Evolutionary conservation across 1,139 yeast genomes (phyloP), one percentile per base, ranked within the genome.

Genomic region (Nakaseomyces kungkrabaensis): DNA sequence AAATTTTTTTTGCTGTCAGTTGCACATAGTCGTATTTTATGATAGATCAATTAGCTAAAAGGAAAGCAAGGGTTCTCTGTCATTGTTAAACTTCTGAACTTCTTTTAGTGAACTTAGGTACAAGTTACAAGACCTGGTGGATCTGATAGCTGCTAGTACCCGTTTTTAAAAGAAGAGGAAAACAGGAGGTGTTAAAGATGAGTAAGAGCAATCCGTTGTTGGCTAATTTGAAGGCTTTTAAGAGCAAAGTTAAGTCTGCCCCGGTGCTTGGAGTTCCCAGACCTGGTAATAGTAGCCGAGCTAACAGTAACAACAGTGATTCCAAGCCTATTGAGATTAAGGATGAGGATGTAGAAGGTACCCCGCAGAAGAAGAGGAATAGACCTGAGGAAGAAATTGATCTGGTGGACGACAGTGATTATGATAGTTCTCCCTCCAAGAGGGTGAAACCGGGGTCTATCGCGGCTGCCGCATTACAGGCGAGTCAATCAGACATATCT

Each of bases 181-280:
- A 3, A 17, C 22, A 17, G 22, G 22, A 17, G 22, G 22, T 17
- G 22, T 10, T 29, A 8, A 34, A 31, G 22, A 56, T 55, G 58
- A 52, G 51, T 43, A 49, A 50, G 40, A 55, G 54, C 47, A 76
- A 72, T 49, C 69, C 72, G 2, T 59, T 74, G 44, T 61, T 74
- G 34, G 75, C 75, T n/a, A 75, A 74, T 56, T 69, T 81, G 50
- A 79, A 78, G 63, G 82, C 84, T 46, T 80, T 81, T 71, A 77
- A 76, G 60, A 77, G 71, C 60, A 76, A 78, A 53, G 76, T 79
- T 52, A 77, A 79, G 60, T 69, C 76, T 25, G 77, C 81, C 6
- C 83, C 84, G 0, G 73, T 73, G 22, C 34, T 41, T 4, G 44
- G 44, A n/a, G 44, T 41, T 27, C 44, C 44, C 5, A 41, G 44